These are phyloP conservation scores for Luvunga scandens DNA, from an alignment of 345 rosid species.

Conservation along the genomic window DNA sequence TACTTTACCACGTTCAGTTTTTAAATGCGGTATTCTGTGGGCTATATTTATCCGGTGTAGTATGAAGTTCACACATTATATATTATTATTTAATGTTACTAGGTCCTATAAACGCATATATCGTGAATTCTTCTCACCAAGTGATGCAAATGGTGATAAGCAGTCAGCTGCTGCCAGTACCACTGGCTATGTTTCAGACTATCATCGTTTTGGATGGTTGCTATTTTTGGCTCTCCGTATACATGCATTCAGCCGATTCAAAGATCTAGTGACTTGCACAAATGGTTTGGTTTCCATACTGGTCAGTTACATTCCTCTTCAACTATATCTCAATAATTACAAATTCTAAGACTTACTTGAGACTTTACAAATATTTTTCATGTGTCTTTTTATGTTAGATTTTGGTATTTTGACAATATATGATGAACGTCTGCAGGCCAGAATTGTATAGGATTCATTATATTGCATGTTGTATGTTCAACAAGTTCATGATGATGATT, in stretches of 20 bases:
- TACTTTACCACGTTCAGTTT: background rate
- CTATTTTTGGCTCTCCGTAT: conserved; percentile 87
- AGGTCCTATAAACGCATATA: conserved; percentile 81
- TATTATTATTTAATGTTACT: conserved; percentile 24
- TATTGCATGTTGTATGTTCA: background rate
- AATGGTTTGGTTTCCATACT: conserved; percentile 84
- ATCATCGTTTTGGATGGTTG: conserved; percentile 91
- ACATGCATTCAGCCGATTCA: conserved; percentile 76
- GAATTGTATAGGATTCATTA: background rate
- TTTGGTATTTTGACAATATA: background rate
- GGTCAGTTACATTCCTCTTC: conserved; percentile 51
- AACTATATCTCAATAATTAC: background rate
- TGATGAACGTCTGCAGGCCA: background rate
- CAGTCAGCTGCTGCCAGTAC: conserved; percentile 35
- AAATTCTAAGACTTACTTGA: background rate
- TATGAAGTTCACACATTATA: conserved; percentile 1
- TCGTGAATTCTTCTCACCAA: conserved; percentile 62
- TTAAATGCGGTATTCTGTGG: background rate
- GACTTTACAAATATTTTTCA: background rate
- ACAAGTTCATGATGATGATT: background rate
- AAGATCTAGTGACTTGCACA: conserved; percentile 83
- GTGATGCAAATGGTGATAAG: conserved; percentile 48
- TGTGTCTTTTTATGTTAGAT: background rate
- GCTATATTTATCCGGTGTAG: background rate
- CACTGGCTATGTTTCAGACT: conserved; percentile 40